Base-by-base conservation (phyloP, 2,329 filamentous ascomycete genomes). In the Cryphonectria naterciae region DNA sequence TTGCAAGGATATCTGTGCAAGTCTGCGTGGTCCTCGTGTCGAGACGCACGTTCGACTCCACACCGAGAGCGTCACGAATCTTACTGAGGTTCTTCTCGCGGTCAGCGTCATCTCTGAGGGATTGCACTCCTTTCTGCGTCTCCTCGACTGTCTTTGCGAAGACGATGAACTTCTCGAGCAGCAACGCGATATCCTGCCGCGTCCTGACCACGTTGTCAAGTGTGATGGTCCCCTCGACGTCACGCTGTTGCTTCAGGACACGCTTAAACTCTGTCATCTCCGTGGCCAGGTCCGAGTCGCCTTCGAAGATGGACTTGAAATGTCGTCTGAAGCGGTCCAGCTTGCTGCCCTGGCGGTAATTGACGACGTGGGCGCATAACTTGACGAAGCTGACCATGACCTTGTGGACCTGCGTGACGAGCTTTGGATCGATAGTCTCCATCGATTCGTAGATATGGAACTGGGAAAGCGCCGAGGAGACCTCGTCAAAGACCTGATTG, bases 331-430 rank as follows among this genome's bases (percentile, higher is more conserved):
- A 41, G 39, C 75, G 75, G 22, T 74, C 68, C 60, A 74, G 41
- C 49, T 72, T 73, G 43, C 75, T 65, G 13, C 75, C 74, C 41
- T 78, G 77, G n/a, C 72, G 73, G 56, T 77, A 77, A n/a, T 76
- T 76, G 19, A 78, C 74, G 2, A 77, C 76, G 25, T 77, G 74
- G 17, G 76, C 77, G 61, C 76, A 77, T 4, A 78, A 19, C 62
- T 74, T 77, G 43, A 78, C 76, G 35, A 78, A 75, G 62, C 73
- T 77, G 15, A 73, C 46, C 74, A 78, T 75, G 5, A 77, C 74
- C 4, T 58, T 65, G 15, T 75, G 74, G 4, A 77, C 66, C 15
- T 72, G 68, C 46, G 56, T n/a, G 22, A 73, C 67, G 32, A 77
- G 74, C 32, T 56, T 25, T 1, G 68, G 65, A 32, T 76, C 64